Percentiles rank a stretch among this genome's conserved stretches.
These are phyloP conservation scores for Candida michaelii DNA, from an alignment of 805 yeast species.

Conservation along the genomic window DNA sequence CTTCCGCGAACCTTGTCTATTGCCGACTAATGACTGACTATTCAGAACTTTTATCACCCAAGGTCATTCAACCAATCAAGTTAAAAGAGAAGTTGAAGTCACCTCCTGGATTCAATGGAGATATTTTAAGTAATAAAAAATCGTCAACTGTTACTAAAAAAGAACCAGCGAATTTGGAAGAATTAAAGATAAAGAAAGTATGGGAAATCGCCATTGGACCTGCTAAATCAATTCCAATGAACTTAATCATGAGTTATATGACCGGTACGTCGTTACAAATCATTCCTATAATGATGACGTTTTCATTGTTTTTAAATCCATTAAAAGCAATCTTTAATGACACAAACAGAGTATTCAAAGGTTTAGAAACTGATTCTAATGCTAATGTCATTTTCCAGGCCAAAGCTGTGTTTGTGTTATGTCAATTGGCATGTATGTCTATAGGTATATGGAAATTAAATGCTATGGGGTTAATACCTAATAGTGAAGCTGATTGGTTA, in stretches of 20 bases:
- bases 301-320: constrained; percentile 79
- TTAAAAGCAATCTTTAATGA: constrained; percentile 63
- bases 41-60: constrained; percentile 15
- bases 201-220: constrained; percentile 87
- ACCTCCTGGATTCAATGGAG: constrained; percentile 19
- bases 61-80: constrained; percentile 10
- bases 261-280: constrained; percentile 87
- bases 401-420: constrained; percentile 28
- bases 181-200: constrained; percentile 59
- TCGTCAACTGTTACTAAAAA: background rate
- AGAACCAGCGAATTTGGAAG: constrained; percentile 20
- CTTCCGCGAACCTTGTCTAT: background rate
- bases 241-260: constrained; percentile 85
- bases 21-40: constrained; percentile 5
- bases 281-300: constrained; percentile 86
- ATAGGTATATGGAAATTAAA: constrained; percentile 85
- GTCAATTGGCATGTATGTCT: constrained; percentile 55
- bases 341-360: constrained; percentile 55
- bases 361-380: constrained; percentile 41
- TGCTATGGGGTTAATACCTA: constrained; percentile 88
- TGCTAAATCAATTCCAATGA: constrained; percentile 85
- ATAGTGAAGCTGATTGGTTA: constrained; percentile 85
- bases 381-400: constrained; percentile 26
- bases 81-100: constrained; percentile 9
- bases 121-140: background rate